phyloP scores from a whole-genome alignment of 352 stramenopile genomes.

The Globisporangium takayamanum region DNA sequence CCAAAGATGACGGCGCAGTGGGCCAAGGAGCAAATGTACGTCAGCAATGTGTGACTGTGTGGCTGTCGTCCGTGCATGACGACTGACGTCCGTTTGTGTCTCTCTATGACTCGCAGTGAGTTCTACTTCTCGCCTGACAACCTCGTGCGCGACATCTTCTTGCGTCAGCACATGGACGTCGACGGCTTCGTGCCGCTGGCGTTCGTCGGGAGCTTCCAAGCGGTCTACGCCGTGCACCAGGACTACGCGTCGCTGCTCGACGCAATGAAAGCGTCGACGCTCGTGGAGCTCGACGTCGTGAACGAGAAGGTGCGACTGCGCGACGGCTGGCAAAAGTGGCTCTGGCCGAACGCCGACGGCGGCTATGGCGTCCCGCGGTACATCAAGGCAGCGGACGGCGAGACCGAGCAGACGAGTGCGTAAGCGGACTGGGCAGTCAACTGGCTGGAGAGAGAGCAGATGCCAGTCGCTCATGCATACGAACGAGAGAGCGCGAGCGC shows the following conservation, averaged over 20 bases:
- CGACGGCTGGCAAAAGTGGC: conserved; percentile 83
- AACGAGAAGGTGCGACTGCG: conserved; percentile 89
- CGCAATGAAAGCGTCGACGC: conserved; percentile 55
- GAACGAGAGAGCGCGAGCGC: no score
- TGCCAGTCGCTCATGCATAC: no score
- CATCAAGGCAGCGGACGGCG: conserved; percentile 67
- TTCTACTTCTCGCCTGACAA: conserved; percentile 86
- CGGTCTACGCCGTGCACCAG: conserved; percentile 79
- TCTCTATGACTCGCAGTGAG: conserved; percentile 34
- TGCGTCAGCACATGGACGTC: conserved; percentile 84
- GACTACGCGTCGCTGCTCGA: conserved; percentile 79
- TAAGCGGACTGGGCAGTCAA: neutral
- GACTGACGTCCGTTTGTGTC: conserved; percentile 4
- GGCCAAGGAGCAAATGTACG: conserved; percentile 82
- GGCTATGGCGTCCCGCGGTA: conserved; percentile 83
- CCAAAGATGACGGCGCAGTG: conserved; percentile 64
- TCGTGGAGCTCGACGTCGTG: conserved; percentile 73
- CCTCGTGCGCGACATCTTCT: conserved; percentile 78
- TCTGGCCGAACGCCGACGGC: conserved; percentile 86
- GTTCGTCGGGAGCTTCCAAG: conserved; percentile 88
- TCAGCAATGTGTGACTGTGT: conserved; percentile 8
- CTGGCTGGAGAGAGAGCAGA: neutral
- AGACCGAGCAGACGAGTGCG: conserved; percentile 19
- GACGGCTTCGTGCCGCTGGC: conserved; percentile 85
- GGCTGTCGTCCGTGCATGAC: neutral